These are phyloP conservation scores for Kockovaella imperatae DNA, from an alignment of 768 basidiomycete genomes.

Conservation along the genomic window DNA sequence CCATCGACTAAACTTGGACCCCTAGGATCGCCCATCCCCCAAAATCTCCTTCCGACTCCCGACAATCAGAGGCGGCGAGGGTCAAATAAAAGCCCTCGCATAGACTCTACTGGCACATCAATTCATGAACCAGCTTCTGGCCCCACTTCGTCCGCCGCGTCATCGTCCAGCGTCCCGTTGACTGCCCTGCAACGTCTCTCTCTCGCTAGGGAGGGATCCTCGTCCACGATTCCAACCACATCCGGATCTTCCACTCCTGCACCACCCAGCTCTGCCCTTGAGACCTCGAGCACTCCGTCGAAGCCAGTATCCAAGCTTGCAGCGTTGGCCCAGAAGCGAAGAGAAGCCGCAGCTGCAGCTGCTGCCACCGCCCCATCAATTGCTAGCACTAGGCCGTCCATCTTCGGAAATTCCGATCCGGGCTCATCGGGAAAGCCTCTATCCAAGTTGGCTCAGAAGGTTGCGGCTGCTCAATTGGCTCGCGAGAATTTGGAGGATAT, in stretches of 20 bases:
- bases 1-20: no score
- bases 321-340: slow-evolving; percentile 36
- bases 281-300: neutral
- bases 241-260: neutral
- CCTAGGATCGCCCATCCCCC: no score
- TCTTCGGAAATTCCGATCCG: slow-evolving; percentile 1
- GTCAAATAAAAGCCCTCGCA: no score
- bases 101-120: no score
- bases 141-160: no score
- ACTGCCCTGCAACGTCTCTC: slow-evolving; percentile 48
- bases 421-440: slow-evolving; percentile 51
- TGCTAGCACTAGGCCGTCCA: neutral
- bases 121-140: no score
- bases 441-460: slow-evolving; percentile 47
- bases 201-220: slow-evolving; percentile 48
- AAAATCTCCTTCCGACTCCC: no score
- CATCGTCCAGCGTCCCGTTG: no score
- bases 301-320: slow-evolving; percentile 45
- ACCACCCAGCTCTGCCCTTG: neutral
- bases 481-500: slow-evolving; percentile 41
- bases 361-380: neutral
- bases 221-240: slow-evolving; percentile 1
- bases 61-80: no score
- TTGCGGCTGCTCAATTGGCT: slow-evolving; percentile 42
- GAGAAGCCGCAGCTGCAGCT: slow-evolving; percentile 18